phyloP scores from a whole-genome alignment of 2,329 filamentous ascomycete species.

The Neofusicoccum umdonicola region DNA sequence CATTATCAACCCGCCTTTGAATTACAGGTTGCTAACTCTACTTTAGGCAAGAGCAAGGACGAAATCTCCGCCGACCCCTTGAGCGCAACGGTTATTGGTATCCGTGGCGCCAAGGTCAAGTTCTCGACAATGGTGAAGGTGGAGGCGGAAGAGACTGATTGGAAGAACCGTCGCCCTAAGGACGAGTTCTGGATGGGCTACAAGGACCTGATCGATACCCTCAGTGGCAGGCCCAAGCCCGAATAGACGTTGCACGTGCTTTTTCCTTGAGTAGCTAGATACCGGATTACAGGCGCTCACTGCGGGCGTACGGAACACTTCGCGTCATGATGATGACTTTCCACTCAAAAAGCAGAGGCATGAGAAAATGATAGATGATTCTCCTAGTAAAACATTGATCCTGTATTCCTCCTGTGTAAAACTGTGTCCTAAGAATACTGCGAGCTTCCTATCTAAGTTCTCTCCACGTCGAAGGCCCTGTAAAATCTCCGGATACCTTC shows the following conservation, averaged over 20 bases:
- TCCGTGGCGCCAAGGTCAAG: slow-evolving; percentile 85
- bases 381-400: not conserved
- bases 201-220: slow-evolving; percentile 77
- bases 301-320: slow-evolving; percentile 3
- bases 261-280: slow-evolving; percentile 11
- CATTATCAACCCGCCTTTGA: not conserved
- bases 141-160: slow-evolving; percentile 85
- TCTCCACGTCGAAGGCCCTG: no score
- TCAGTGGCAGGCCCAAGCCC: slow-evolving; percentile 62
- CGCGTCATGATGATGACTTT: slow-evolving; percentile 13
- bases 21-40: not conserved
- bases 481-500: no score
- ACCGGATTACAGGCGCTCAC: slow-evolving; percentile 12
- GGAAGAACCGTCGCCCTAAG: slow-evolving; percentile 82
- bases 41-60: slow-evolving; percentile 53
- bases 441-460: no score
- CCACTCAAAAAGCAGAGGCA: not conserved
- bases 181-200: slow-evolving; percentile 81
- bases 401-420: not conserved
- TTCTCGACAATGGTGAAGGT: slow-evolving; percentile 79
- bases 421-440: no score
- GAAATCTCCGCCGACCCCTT: slow-evolving; percentile 71
- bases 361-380: slow-evolving; percentile 17
- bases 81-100: slow-evolving; percentile 82
- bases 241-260: not conserved